phyloP scores from a whole-genome alignment of 257 asterid genomes.

The Przewalskia tangutica region DNA sequence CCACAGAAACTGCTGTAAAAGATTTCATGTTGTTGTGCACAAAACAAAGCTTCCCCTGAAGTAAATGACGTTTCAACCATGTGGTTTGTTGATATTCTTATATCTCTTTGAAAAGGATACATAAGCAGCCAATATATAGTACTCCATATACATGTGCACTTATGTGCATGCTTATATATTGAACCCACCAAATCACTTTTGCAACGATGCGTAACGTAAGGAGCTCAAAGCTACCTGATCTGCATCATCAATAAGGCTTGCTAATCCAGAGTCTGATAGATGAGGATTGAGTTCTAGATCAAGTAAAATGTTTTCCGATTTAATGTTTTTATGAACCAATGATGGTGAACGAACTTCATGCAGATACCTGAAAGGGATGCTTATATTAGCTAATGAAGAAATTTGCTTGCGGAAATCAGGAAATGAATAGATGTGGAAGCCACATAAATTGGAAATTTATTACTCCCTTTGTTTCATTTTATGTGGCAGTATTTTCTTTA shows the following conservation, averaged over 20 bases:
- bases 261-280: conserved; percentile 88
- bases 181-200: neutral
- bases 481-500: neutral
- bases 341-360: conserved; percentile 97
- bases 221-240: conserved; percentile 50
- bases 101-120: neutral
- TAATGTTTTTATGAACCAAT: conserved; percentile 71
- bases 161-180: neutral
- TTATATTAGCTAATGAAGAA: conserved; percentile 8
- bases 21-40: neutral
- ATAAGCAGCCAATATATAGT: neutral
- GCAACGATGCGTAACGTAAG: neutral
- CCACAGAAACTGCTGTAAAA: neutral
- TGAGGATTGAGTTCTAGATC: conserved; percentile 89
- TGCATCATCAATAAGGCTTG: conserved; percentile 58
- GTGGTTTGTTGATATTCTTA: neutral
- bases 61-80: neutral
- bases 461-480: neutral
- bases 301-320: conserved; percentile 77
- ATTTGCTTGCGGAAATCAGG: neutral
- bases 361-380: conserved; percentile 53
- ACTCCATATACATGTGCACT: neutral
- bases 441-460: neutral
- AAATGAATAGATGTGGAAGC: neutral
- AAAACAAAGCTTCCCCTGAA: neutral